Evolutionary conservation across 2,329 filamentous ascomycete genomes (phyloP).

Genomic region (Fusarium sp.): DNA sequence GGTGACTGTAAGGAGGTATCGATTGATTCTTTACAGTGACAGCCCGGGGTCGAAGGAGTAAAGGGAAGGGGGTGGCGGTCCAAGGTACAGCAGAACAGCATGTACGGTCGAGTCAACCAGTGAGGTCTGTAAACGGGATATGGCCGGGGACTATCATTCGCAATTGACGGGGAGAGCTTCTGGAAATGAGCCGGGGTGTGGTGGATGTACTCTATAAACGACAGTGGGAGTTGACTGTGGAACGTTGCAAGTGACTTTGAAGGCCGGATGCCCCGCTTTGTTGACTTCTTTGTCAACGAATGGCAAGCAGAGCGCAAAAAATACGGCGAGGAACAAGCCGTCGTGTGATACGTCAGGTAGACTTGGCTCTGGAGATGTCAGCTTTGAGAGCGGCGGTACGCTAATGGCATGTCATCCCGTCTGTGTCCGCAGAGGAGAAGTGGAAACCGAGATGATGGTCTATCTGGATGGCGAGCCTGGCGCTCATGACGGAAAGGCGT

Average conservation of each 20-base stretch:
- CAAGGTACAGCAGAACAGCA: not conserved
- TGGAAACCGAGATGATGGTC: not conserved
- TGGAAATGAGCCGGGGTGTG: not conserved
- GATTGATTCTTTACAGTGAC: not conserved
- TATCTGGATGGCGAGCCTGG: not conserved
- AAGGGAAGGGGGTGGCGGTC: conserved; percentile 3
- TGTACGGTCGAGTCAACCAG: not conserved
- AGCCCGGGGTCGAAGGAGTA: conserved; percentile 14
- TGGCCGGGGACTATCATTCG: conserved; percentile 2
- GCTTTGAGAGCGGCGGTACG: not conserved
- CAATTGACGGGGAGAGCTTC: not conserved
- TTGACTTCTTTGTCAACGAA: not conserved
- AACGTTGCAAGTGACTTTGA: conserved; percentile 9
- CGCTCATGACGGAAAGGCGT: conserved; percentile 3
- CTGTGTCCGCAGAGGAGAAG: not conserved
- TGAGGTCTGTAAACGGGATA: not conserved
- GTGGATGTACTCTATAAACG: not conserved
- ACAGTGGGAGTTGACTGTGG: conserved; percentile 5
- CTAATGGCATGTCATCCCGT: conserved; percentile 22
- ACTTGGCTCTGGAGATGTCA: not conserved
- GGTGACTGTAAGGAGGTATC: not conserved
- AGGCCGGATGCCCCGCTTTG: conserved; percentile 1
- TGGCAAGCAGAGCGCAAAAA: not conserved
- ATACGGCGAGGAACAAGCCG: not conserved
- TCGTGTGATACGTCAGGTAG: not conserved